Evolutionary conservation across 2,329 filamentous ascomycete species (phyloP), one percentile per base, ranked within the genome.

Genomic region (Aspergillus texensis): DNA sequence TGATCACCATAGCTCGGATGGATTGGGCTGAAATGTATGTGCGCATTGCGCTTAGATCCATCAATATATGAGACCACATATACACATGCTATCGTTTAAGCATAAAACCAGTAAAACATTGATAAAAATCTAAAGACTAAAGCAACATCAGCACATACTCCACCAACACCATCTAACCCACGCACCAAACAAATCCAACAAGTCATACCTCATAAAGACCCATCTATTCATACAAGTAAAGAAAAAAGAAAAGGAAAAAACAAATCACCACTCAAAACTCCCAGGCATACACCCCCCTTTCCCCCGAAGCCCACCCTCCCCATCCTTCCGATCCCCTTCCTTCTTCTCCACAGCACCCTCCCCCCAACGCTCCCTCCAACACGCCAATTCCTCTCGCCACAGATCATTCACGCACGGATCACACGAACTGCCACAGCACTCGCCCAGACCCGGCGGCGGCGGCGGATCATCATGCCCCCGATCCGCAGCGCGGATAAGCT

Each of bases 361-460:
- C 9, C 75, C 74, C 75, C 75, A 77, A 36, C 73, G 67, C 63
- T 75, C 75, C 64, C 68, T 72, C 75, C 75, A 77, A 56, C 72
- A 68, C 11, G 65, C 68, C 64, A 74, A 61, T 63, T 77, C 75
- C 66, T 77, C 72, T 55, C 64, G 68, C 75, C 75, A 77, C 2
- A 77, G 55, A 69, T 76, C 74, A 63, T 66, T 76, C 43, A 77
- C 75, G 52, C 75, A 77, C 6, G 75, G 75, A 64, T 77, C 75
- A 59, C 75, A 77, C 54, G 75, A 75, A 39, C 75, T 77, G 32
- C 75, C 75, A 67, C 75, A 77, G n/a, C 75, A 77, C 14, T 70
- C 67, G 1, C 75, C 75, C 16, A 76, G 61, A 3, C 69, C 75
- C 16, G 74, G 74, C 14, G 69, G 71, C 6, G 74, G 75, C 4